These are phyloP conservation scores for Casuarina equisetifolia DNA, from an alignment of 306 rosid genomes.

Conservation along the genomic window DNA sequence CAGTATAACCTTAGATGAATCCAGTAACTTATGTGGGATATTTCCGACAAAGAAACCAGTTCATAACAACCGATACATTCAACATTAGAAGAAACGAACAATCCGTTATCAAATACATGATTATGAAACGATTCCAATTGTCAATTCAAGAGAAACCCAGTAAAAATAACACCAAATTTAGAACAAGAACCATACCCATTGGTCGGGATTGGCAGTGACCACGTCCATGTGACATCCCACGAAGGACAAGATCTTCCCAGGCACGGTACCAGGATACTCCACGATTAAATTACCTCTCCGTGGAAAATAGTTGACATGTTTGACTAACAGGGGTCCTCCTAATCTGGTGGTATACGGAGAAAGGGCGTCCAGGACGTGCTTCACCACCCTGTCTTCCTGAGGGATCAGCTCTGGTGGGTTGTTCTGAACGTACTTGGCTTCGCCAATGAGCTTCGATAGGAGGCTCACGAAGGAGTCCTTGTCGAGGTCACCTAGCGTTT, in stretches of 20 bases:
- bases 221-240: constrained; percentile 97
- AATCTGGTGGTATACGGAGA: constrained; percentile 67
- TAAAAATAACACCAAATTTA: not conserved
- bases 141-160: not conserved
- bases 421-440: constrained; percentile 80
- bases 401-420: constrained; percentile 85
- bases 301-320: constrained; percentile 66
- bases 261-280: constrained; percentile 79
- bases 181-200: constrained; percentile 58
- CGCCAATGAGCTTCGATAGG: constrained; percentile 73
- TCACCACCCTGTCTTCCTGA: constrained; percentile 68
- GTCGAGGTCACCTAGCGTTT: constrained; percentile 58
- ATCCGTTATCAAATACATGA: not conserved
- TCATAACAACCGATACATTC: not conserved
- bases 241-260: constrained; percentile 70
- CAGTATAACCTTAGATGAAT: not conserved
- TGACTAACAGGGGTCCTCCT: constrained; percentile 70
- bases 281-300: constrained; percentile 80
- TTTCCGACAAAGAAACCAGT: not conserved
- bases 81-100: no score
- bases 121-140: not conserved
- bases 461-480: constrained; percentile 61
- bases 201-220: constrained; percentile 82
- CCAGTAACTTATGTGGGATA: not conserved
- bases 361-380: constrained; percentile 63